Evolutionary conservation across 768 basidiomycete genomes (phyloP), one percentile per base, ranked within the genome.

Genomic region (Podaxis rugospora): DNA sequence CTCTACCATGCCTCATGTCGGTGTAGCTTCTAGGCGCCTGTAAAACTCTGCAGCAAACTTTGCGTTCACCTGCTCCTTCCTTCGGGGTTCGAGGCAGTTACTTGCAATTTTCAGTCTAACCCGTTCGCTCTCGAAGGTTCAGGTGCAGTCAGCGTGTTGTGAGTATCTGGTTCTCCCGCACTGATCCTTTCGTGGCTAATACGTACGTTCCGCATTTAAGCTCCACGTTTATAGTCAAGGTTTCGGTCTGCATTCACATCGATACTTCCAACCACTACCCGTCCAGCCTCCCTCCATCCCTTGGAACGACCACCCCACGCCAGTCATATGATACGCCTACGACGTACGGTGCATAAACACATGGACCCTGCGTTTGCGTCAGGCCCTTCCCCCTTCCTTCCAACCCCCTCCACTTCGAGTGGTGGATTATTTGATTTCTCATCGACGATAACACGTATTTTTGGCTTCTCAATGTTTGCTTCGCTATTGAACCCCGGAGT

Each of bases 391-490:
- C 32, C 10, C 10, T 51, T 59, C 2, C 37, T n/a, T 21, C 2
- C 39, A 21, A 14, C 21, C 39, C 25, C 54, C 4, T 5, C 42
- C 40, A n/a, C 18, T 9, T 40, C 39, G 23, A 21, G 49, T 18
- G 57, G 57, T 42, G 57, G 57, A 37, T 5, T 47, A 37, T 60
- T 60, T 11, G 59, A 55, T 40, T 39, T 62, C 37, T 63, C 59
- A 9, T 59, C 55, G 25, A 27, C 61, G 2, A 36, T 72, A 35
- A 67, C 62, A n/a, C 68, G 69, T 36, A 67, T 76, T 35, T 71
- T 76, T 68, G 74, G 76, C 14, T 63, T 76, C 42, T 78, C 75
- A 4, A 69, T 76, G 62, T 51, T 78, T 10, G 73, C 74, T 6
- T 69, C 72, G 7, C 40, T 76, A 21, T 65, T 75, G 6, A 58